Conservation (phyloP, 345 rosid species). For the Diplotaxis tenuifolia region DNA sequence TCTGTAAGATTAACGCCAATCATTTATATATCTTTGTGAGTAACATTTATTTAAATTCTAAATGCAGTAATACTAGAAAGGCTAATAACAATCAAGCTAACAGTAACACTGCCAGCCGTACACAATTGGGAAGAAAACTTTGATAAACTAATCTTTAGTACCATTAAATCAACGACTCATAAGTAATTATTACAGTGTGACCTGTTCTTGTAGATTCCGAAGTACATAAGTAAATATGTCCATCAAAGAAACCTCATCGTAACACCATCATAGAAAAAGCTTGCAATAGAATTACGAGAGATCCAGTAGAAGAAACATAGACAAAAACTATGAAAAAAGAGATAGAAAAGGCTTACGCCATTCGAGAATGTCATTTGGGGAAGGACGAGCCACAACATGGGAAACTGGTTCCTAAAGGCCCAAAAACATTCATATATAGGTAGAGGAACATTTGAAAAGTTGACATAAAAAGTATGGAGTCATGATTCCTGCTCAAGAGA, state of each 20-base stretch:
- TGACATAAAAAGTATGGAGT: background rate
- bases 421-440: conserved; percentile 21
- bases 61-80: too few species aligned
- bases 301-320: conserved; percentile 1
- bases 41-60: background rate
- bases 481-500: background rate
- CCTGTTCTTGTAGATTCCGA: background rate
- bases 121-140: too few species aligned
- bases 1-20: background rate
- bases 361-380: conserved; percentile 84
- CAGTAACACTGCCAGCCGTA: too few species aligned
- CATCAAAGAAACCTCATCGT: conserved; percentile 9
- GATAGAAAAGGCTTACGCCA: conserved; percentile 74
- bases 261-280: conserved; percentile 14
- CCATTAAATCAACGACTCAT: too few species aligned
- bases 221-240: background rate
- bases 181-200: too few species aligned
- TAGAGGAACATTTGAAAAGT: background rate
- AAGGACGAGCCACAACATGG: conserved; percentile 89
- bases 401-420: conserved; percentile 86
- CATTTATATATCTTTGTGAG: background rate
- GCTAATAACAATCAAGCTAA: too few species aligned
- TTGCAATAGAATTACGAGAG: background rate
- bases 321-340: background rate
- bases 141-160: too few species aligned